phyloP scores from a whole-genome alignment of 2,329 filamentous ascomycete genomes.

The Penicillium sp. region DNA sequence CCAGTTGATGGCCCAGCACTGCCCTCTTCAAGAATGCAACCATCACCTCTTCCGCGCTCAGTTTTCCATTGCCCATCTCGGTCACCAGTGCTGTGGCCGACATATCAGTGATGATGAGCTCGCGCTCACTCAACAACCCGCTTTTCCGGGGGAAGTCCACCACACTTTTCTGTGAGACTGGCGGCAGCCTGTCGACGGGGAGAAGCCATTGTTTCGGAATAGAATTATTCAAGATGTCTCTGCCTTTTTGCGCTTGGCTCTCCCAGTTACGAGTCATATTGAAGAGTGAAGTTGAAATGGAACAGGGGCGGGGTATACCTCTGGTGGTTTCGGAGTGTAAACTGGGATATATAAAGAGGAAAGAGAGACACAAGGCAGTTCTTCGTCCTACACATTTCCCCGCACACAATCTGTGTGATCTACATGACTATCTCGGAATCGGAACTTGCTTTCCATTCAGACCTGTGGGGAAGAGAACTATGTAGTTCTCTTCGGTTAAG shows the following conservation, averaged over 20 bases:
- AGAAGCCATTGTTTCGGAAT: constrained; percentile 32
- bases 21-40: constrained; percentile 29
- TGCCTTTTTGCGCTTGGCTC: constrained; percentile 26
- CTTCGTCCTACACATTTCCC: neutral
- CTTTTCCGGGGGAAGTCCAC: constrained; percentile 32
- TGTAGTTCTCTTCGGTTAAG: neutral
- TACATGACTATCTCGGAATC: constrained; percentile 3
- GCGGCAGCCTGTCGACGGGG: constrained; percentile 22
- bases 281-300: neutral
- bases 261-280: constrained; percentile 27
- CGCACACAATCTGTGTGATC: neutral
- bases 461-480: neutral
- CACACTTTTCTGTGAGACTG: constrained; percentile 24
- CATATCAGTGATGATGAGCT: constrained; percentile 47
- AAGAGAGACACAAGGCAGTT: neutral
- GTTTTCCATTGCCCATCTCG: constrained; percentile 21
- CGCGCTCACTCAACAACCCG: constrained; percentile 42
- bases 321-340: neutral
- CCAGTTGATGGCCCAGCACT: constrained; percentile 30
- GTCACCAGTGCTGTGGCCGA: constrained; percentile 25
- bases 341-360: neutral
- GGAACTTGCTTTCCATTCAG: neutral
- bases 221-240: constrained; percentile 28
- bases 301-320: neutral
- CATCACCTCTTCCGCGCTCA: constrained; percentile 28